A percentile compares a stretch with the other conserved stretches of the same genome.
Evolutionary conservation across 1,284 basidiomycete genomes (phyloP).

Genomic region (Cutaneotrichosporon cavernicola): DNA sequence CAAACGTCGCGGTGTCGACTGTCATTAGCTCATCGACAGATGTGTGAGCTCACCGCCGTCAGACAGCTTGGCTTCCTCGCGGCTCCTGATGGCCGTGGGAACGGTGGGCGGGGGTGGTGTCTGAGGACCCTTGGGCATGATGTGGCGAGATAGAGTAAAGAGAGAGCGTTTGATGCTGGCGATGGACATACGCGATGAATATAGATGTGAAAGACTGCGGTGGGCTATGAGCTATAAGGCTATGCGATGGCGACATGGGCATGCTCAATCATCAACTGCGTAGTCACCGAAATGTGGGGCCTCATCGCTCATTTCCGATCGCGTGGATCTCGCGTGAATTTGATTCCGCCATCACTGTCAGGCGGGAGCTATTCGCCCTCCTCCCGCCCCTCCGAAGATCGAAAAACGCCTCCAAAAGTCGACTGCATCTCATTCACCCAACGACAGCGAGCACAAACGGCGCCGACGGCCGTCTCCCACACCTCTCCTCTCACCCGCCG

Average conservation of each 20-base stretch:
- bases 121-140: slow-evolving; percentile 33
- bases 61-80: slow-evolving; percentile 36
- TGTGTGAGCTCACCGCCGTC: slow-evolving; percentile 44
- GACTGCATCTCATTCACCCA: slow-evolving; percentile 2
- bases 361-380: slow-evolving; percentile 1
- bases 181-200: slow-evolving; percentile 9
- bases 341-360: not conserved
- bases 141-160: slow-evolving; percentile 10
- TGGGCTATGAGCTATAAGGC: no score
- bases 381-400: slow-evolving; percentile 6
- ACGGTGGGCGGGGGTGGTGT: slow-evolving; percentile 52
- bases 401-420: slow-evolving; percentile 12
- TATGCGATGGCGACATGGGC: not conserved
- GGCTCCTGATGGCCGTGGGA: slow-evolving; percentile 50
- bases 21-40: slow-evolving; percentile 2
- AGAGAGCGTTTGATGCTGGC: slow-evolving; percentile 8
- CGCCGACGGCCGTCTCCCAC: not conserved
- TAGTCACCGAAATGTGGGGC: not conserved
- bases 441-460: not conserved
- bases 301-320: not conserved
- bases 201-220: not conserved
- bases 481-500: not conserved
- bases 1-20: slow-evolving; percentile 72
- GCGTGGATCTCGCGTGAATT: not conserved
- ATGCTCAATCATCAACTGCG: not conserved